phyloP scores from a whole-genome alignment of 768 basidiomycete genomes.

The Tricholomella constricta region DNA sequence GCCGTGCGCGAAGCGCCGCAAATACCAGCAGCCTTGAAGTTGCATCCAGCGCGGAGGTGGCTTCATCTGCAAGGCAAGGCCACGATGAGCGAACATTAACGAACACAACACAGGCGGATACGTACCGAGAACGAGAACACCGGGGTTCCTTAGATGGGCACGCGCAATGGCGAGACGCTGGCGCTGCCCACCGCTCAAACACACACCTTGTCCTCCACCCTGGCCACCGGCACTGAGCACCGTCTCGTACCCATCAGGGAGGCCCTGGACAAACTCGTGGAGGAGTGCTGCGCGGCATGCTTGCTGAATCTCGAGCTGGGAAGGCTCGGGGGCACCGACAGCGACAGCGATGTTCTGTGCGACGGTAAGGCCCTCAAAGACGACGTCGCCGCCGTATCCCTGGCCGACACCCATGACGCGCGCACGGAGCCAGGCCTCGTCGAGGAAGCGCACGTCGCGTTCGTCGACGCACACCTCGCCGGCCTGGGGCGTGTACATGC shows the following conservation, averaged over 20 bases:
- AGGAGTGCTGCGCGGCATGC: conserved; percentile 86
- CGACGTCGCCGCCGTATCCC: conserved; percentile 55
- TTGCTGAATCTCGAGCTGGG: conserved; percentile 69
- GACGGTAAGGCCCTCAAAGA: conserved; percentile 78
- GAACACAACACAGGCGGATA: conserved; percentile 16
- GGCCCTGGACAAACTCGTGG: conserved; percentile 80
- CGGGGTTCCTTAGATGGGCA: conserved; percentile 82
- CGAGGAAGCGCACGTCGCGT: conserved; percentile 74
- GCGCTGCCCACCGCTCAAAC: conserved; percentile 88
- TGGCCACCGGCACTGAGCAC: conserved; percentile 62
- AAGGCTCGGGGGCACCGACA: conserved; percentile 53
- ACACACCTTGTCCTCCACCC: conserved; percentile 42
- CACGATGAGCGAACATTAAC: conserved; percentile 30
- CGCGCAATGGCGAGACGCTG: conserved; percentile 90
- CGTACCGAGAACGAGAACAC: conserved; percentile 88
- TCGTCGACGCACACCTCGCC: conserved; percentile 82
- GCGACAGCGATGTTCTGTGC: conserved; percentile 89
- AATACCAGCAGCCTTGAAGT: conserved; percentile 87
- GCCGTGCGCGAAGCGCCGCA: conserved; percentile 66
- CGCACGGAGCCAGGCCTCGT: conserved; percentile 63
- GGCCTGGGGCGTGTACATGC: conserved; percentile 68
- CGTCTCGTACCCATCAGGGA: conserved; percentile 92
- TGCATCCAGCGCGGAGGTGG: conserved; percentile 82
- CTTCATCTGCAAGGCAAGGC: conserved; percentile 57
- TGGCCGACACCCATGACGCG: conserved; percentile 82